phyloP scores from a whole-genome alignment of 768 basidiomycete genomes.

The Pleurotus tuoliensis region DNA sequence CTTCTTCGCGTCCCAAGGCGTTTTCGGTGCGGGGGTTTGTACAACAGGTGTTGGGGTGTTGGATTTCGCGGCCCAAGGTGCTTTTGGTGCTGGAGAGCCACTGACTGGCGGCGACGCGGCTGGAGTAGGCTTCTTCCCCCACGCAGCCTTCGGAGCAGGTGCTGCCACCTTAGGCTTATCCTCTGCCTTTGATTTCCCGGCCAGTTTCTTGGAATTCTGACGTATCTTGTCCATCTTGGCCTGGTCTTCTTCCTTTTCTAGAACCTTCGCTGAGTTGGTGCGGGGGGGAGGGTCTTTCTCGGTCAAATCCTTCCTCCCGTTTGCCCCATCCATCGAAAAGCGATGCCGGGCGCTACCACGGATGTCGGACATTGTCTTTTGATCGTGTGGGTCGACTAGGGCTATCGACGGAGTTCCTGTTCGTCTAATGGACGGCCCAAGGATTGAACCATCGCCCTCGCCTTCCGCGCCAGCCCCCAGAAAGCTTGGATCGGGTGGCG shows the following conservation, averaged over 20 bases:
- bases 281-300: neutral
- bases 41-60: too few relatives aligned
- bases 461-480: neutral
- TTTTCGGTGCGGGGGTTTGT: neutral
- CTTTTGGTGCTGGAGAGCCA: neutral
- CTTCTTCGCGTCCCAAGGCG: neutral
- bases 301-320: neutral
- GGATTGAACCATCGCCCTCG: neutral
- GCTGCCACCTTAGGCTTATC: neutral
- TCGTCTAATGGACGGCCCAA: neutral
- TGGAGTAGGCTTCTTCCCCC: neutral
- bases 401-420: neutral
- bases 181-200: neutral
- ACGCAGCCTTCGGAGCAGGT: neutral
- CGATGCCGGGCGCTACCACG: neutral
- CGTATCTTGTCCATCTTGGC: conserved; percentile 1
- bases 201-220: neutral
- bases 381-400: neutral
- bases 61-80: neutral
- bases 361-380: neutral
- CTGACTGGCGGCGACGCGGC: neutral
- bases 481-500: neutral
- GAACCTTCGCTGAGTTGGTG: neutral
- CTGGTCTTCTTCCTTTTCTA: neutral
- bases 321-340: conserved; percentile 2